Percentiles rank a stretch among this genome's conserved stretches.
Conservation (phyloP, 345 rosid species). For the Linum lewisii region DNA sequence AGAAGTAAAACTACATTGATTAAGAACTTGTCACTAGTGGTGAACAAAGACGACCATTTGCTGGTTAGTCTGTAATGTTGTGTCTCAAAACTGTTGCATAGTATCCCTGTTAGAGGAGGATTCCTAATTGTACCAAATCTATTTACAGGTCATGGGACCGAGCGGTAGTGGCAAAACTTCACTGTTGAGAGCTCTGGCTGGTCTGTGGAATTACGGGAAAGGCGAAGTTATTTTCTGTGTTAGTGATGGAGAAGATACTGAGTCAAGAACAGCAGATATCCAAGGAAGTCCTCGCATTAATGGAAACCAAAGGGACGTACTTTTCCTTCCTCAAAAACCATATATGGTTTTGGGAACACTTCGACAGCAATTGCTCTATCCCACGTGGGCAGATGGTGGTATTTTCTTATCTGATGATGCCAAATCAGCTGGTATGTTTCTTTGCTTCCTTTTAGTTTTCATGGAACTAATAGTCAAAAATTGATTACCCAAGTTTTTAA, state of each 20-base stretch:
- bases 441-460: background rate
- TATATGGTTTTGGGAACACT: slow-evolving; percentile 95
- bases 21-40: slow-evolving; percentile 45
- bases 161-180: slow-evolving; percentile 98
- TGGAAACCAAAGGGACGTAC: slow-evolving; percentile 37
- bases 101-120: slow-evolving; percentile 13
- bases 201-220: slow-evolving; percentile 81
- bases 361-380: slow-evolving; percentile 92
- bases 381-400: slow-evolving; percentile 50
- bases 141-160: slow-evolving; percentile 71
- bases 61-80: slow-evolving; percentile 45
- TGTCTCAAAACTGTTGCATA: slow-evolving; percentile 11
- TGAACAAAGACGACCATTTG: slow-evolving; percentile 57
- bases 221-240: slow-evolving; percentile 71
- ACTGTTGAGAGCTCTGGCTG: slow-evolving; percentile 83
- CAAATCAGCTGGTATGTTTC: slow-evolving; percentile 27
- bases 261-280: slow-evolving; percentile 19
- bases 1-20: slow-evolving; percentile 60
- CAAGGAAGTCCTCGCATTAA: slow-evolving; percentile 16
- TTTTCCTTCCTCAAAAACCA: slow-evolving; percentile 95
- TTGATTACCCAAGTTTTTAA: background rate
- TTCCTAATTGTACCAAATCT: slow-evolving; percentile 14
- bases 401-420: slow-evolving; percentile 18
- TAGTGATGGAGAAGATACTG: slow-evolving; percentile 29
- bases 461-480: background rate